Percentiles rank a stretch among this genome's conserved stretches.
Conservation (phyloP, 1,284 basidiomycete genomes). For the Crepidotus sp. region DNA sequence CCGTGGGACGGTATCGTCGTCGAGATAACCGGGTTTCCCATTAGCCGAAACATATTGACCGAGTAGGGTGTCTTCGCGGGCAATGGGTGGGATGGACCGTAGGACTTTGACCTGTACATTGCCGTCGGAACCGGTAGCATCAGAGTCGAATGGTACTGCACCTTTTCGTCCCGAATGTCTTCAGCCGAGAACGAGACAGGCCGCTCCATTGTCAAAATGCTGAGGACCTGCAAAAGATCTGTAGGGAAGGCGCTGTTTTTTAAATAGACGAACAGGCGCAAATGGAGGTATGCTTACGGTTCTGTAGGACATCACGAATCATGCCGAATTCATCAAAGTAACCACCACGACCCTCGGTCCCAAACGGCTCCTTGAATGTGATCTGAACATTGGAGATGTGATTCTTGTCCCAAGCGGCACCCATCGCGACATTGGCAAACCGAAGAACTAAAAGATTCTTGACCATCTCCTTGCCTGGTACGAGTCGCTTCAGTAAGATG, state of each 20-base stretch:
- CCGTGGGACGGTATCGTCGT: conserved; percentile 89
- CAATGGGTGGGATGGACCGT: conserved; percentile 79
- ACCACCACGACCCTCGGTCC: conserved; percentile 92
- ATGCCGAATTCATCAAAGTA: conserved; percentile 99
- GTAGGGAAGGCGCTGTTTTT: conserved; percentile 5
- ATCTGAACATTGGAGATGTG: conserved; percentile 94
- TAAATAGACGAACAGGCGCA: background rate
- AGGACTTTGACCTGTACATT: conserved; percentile 81
- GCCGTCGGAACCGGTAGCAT: background rate
- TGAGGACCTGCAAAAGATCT: conserved; percentile 92
- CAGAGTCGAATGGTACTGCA: conserved; percentile 21
- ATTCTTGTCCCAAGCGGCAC: conserved; percentile 87
- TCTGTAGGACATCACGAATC: conserved; percentile 82
- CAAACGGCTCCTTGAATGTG: conserved; percentile 97
- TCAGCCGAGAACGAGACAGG: conserved; percentile 95
- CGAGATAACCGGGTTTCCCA: conserved; percentile 94
- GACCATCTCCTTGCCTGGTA: conserved; percentile 86
- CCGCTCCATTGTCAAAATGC: conserved; percentile 90
- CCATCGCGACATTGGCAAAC: conserved; percentile 87
- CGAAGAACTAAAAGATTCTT: conserved; percentile 93
- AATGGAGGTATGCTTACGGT: background rate
- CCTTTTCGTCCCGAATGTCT: conserved; percentile 97
- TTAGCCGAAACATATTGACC: conserved; percentile 86
- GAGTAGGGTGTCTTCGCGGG: conserved; percentile 70
- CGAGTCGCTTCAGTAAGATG: no score